phyloP scores from a whole-genome alignment of 768 basidiomycete species.

The Amanita subjunquillea region DNA sequence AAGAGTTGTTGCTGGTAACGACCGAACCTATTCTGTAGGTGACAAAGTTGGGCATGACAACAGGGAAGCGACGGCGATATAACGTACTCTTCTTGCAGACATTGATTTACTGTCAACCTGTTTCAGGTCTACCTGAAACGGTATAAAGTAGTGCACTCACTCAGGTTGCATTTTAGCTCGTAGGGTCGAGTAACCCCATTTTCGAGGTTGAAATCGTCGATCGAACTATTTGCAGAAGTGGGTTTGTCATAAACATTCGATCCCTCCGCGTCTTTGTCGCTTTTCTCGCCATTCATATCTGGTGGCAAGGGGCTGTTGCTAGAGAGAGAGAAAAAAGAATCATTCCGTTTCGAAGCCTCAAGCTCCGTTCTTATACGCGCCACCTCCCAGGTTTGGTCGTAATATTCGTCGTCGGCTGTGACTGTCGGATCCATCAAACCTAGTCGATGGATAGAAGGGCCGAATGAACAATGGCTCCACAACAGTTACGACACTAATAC shows the following conservation, averaged over 20 bases:
- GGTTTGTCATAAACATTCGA: background rate
- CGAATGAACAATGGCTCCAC: too few species aligned
- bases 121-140: background rate
- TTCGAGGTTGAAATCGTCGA: background rate
- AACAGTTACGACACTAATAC: too few species aligned
- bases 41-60: background rate
- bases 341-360: background rate
- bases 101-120: background rate
- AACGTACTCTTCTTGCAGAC: slow-evolving; percentile 4
- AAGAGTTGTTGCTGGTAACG: slow-evolving; percentile 40
- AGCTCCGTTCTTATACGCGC: background rate
- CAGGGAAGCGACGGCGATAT: background rate
- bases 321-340: background rate
- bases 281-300: background rate
- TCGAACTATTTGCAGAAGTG: background rate
- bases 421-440: too few species aligned
- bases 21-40: slow-evolving; percentile 32
- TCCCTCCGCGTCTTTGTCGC: background rate
- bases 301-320: background rate
- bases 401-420: too few species aligned
- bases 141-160: background rate
- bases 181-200: background rate
- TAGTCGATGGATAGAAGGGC: too few species aligned
- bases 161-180: slow-evolving; percentile 1
- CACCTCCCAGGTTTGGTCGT: too few species aligned